Base-by-base conservation (phyloP, 2,329 filamentous ascomycete genomes). In the Fusarium luffae region DNA sequence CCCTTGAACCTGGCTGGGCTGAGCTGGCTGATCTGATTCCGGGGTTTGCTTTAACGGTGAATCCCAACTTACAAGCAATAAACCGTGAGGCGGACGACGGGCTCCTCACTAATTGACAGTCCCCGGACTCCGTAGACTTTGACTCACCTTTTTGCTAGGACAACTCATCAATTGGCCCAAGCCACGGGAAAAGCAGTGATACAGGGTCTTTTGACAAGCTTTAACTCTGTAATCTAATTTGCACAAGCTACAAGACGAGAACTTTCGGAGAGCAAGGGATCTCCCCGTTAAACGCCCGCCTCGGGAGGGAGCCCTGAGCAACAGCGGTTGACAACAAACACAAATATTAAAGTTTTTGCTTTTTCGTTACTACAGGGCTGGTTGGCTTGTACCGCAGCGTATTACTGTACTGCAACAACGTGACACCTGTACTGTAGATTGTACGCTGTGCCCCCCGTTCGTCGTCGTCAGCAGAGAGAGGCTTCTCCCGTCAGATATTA, bases 141-240 rank as follows among this genome's bases (percentile, higher is more conserved):
- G 68, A 70, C 50, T 70, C 63, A 68, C 63, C 55, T 68, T 13
- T 30, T 68, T 65, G 59, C 59, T 32, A 49, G 67, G 48, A 70
- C 68, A 70, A 61, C 68, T 57, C 68, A 70, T 64, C 63, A 47
- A 54, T 41, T 55, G 54, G 59, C 48, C 59, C 59, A 71, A 70
- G 68, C 63, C 65, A 54, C 52, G 8, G 30, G 49, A 54, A 47
- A 30, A 13, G 67, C 43, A 27, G 25, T 56, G 62, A 63, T 63
- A 67, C 59, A 57, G 37, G 59, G 60, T 41, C 48, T 40, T 34
- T 34, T 16, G 61, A 63, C 62, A 47, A 13, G 16, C 19, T 61
- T 59, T 13, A 18, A 69, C 66, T 63, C 40, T 63, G 28, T 19
- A 68, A 56, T 63, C 34, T 63, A 37, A 63, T 63, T 52, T 49